Conservation (phyloP, 2,329 filamentous ascomycete species). For the Grosmannia penicillata region DNA sequence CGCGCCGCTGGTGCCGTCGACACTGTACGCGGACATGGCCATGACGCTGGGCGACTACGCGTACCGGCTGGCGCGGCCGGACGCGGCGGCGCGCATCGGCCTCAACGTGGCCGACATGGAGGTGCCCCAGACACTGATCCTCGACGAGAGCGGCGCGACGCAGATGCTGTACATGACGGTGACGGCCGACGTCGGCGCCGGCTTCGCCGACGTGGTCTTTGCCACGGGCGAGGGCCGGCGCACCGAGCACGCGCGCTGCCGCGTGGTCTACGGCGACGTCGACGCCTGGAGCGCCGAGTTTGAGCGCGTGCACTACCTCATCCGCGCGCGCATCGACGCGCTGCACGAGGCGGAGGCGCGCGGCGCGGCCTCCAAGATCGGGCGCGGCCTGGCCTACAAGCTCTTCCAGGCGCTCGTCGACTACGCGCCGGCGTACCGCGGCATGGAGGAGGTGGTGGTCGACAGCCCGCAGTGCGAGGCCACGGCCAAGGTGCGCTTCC, state of each 20-base stretch:
- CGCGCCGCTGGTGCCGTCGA: conserved; percentile 48
- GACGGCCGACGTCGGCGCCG: conserved; percentile 40
- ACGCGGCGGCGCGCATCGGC: conserved; percentile 33
- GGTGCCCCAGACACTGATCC: conserved; percentile 55
- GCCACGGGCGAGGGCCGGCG: conserved; percentile 44
- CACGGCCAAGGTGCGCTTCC: conserved; percentile 27
- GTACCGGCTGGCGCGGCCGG: conserved; percentile 47
- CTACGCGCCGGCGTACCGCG: conserved; percentile 37
- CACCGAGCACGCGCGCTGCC: conserved; percentile 46
- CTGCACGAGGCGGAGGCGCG: conserved; percentile 45
- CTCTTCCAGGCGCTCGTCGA: conserved; percentile 42
- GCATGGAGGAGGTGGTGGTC: conserved; percentile 44
- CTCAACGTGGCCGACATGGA: conserved; percentile 54
- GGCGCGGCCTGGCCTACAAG: conserved; percentile 67
- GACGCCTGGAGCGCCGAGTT: conserved; percentile 50
- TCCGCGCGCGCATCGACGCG: conserved; percentile 45
- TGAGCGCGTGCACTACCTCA: conserved; percentile 52
- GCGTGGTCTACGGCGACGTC: conserved; percentile 44
- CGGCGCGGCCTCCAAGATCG: conserved; percentile 57
- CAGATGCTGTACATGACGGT: conserved; percentile 48
- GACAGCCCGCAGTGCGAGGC: conserved; percentile 29
- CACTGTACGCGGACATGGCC: conserved; percentile 33
- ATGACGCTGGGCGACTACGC: conserved; percentile 48
- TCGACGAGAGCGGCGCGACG: conserved; percentile 25
- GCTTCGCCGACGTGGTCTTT: conserved; percentile 40